Base-by-base conservation (phyloP, 805 yeast genomes). In the Lachancea kluyveri region DNA sequence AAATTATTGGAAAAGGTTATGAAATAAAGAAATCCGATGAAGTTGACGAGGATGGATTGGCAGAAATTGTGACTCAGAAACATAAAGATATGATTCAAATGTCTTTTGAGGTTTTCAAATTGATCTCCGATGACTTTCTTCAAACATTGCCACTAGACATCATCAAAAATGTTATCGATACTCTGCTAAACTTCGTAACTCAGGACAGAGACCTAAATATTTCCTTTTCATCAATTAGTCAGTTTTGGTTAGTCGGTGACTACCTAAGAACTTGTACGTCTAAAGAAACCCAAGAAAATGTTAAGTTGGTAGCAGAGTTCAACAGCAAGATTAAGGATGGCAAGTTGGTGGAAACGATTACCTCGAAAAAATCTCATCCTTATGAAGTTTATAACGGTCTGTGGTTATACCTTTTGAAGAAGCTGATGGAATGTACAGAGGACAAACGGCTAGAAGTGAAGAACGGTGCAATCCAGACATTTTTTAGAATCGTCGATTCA, bases 221-320 rank as follows among this genome's bases (percentile, higher is more conserved):
- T 13, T 84, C 96, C 0, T 87, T 90, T 52, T 84, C 94, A 29
- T 79, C 96, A 0, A 82, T 87, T 6, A 84, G 95, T 44, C 82
- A 87, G 43, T 88, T 87, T 49, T 90, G 97, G 97, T 56, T 82
- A 10, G 74, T 92, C 3, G 83, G 96, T 45, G 97, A 92, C 47
- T 76, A 77, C 36, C 57, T 79, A 24, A 67, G 76, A 32, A 59
- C 40, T 5, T 41, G 37, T 14, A 19, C 28, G 4, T 32, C 36
- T 13, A 15, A 22, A 16, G 14, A 21, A 5, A 14, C 17, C 31
- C 27, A 21, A n/a, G 10, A 26, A 21, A 26, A 21, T 22, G 21
- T n/a, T 21, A 23, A n/a, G 22, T 30, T n/a, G 34, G 34, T 14
- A 10, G 30, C 17, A 6, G 31, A 19, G 21, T 40, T 46, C 21